phyloP scores from a whole-genome alignment of 2,329 filamentous ascomycete species.

The Karstenula rhodostoma region DNA sequence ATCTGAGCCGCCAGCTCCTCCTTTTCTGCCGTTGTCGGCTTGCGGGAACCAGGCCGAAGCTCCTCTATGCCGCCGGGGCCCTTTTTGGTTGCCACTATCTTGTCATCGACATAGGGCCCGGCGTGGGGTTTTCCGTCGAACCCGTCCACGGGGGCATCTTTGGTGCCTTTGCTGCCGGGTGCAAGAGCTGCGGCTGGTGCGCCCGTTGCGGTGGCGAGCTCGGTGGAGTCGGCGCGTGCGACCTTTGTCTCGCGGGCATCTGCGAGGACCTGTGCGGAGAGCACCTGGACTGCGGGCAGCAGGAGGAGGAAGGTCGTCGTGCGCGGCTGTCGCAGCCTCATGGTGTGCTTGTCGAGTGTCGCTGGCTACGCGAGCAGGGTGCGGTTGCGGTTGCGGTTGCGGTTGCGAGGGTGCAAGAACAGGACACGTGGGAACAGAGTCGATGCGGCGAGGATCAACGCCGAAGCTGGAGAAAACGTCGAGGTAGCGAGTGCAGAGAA shows the following conservation, averaged over 20 bases:
- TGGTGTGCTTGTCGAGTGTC: conserved; percentile 46
- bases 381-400: background rate
- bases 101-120: conserved; percentile 76
- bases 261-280: conserved; percentile 58
- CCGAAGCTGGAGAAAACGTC: background rate
- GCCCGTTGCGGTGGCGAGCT: conserved; percentile 31
- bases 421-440: conserved; percentile 20
- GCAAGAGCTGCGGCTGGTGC: conserved; percentile 23
- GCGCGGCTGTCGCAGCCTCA: conserved; percentile 66
- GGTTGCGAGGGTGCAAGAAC: background rate
- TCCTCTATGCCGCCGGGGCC: conserved; percentile 46
- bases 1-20: conserved; percentile 55
- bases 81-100: conserved; percentile 41
- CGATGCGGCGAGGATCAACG: conserved; percentile 5
- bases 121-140: conserved; percentile 92
- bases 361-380: conserved; percentile 21
- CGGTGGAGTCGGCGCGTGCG: conserved; percentile 39
- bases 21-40: conserved; percentile 35
- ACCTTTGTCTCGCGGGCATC: conserved; percentile 37
- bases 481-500: conserved; percentile 7
- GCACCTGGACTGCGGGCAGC: conserved; percentile 66
- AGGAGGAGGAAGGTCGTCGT: conserved; percentile 60
- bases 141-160: conserved; percentile 89
- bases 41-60: conserved; percentile 44
- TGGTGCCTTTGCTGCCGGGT: conserved; percentile 61